Percentiles rank a stretch among this genome's conserved stretches.
phyloP scores from a whole-genome alignment of 345 rosid species.

The Rhodamnia argentea region DNA sequence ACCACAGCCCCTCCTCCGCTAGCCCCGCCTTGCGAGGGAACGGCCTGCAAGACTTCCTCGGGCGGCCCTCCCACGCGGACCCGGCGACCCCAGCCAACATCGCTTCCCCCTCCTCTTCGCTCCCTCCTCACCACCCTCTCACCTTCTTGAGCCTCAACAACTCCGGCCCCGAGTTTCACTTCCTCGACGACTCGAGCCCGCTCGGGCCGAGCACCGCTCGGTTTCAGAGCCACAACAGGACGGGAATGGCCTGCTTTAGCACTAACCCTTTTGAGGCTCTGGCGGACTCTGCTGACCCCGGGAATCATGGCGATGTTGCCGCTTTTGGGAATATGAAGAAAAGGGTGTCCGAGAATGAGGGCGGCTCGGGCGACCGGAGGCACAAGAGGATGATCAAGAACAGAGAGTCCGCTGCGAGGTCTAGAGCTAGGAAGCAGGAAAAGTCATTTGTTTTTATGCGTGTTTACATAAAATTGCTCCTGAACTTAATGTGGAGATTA shows the following conservation, averaged over 20 bases:
- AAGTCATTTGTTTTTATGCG: constrained; percentile 1
- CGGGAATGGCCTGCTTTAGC: background rate
- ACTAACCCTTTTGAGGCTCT: background rate
- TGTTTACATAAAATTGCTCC: background rate
- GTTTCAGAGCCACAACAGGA: constrained; percentile 1
- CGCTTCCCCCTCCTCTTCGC: background rate
- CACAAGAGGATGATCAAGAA: constrained; percentile 73
- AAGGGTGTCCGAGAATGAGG: constrained; percentile 35
- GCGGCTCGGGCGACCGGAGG: constrained; percentile 28
- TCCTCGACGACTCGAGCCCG: constrained; percentile 26
- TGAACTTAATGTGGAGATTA: background rate
- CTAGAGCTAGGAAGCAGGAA: constrained; percentile 83
- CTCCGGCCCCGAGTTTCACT: constrained; percentile 41
- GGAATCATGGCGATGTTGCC: background rate
- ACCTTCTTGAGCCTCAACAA: constrained; percentile 48
- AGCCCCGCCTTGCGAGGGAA: background rate
- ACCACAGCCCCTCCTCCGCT: background rate
- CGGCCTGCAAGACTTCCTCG: constrained; percentile 62
- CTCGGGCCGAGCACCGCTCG: constrained; percentile 22
- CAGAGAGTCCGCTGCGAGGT: constrained; percentile 84
- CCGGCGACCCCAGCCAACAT: background rate
- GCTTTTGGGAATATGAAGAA: constrained; percentile 5
- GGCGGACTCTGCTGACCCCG: background rate
- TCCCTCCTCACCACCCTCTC: constrained; percentile 18
- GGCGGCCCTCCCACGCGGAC: constrained; percentile 3